Evolutionary conservation across 371 early-diverging fungal genomes (phyloP).

Genomic region (Mucor velutinosus): DNA sequence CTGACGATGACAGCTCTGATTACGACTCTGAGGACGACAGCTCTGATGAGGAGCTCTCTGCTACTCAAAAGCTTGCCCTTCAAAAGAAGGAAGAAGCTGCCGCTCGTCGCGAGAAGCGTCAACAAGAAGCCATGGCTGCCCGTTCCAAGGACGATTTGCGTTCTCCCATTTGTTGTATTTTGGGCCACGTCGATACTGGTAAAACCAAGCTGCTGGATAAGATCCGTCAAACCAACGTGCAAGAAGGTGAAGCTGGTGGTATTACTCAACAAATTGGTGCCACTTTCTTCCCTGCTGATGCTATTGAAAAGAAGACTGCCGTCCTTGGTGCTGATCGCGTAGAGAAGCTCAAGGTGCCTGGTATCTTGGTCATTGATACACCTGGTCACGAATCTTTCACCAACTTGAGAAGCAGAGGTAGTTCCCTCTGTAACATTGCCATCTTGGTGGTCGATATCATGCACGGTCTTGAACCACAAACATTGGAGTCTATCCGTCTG

Average conservation of each 20-base stretch:
- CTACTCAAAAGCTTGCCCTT: conserved; percentile 61
- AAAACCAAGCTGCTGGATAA: conserved; percentile 99
- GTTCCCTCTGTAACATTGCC: conserved; percentile 99
- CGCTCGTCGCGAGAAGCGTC: conserved; percentile 73
- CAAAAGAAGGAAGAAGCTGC: conserved; percentile 83
- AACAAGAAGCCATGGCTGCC: conserved; percentile 81
- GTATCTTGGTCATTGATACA: conserved; percentile 99
- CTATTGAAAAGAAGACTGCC: conserved; percentile 91
- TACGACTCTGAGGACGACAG: conserved; percentile 53
- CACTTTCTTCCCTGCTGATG: conserved; percentile 98
- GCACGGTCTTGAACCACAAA: conserved; percentile 99
- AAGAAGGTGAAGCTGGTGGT: conserved; percentile 99
- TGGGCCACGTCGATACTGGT: conserved; percentile 99
- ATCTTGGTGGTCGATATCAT: conserved; percentile 99
- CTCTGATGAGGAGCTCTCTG: conserved; percentile 66
- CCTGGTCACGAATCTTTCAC: conserved; percentile 99
- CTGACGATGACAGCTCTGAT: conserved; percentile 47
- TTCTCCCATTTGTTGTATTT: conserved; percentile 99
- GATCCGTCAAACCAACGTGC: conserved; percentile 99
- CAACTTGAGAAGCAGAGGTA: conserved; percentile 98
- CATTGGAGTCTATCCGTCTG: conserved; percentile 96
- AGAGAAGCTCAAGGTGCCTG: conserved; percentile 87
- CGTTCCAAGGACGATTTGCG: conserved; percentile 91
- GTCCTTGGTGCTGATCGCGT: conserved; percentile 58
- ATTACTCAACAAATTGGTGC: conserved; percentile 99